Evolutionary conservation across 805 yeast genomes (phyloP).

Genomic region (Yarrowia phangngaensis): DNA sequence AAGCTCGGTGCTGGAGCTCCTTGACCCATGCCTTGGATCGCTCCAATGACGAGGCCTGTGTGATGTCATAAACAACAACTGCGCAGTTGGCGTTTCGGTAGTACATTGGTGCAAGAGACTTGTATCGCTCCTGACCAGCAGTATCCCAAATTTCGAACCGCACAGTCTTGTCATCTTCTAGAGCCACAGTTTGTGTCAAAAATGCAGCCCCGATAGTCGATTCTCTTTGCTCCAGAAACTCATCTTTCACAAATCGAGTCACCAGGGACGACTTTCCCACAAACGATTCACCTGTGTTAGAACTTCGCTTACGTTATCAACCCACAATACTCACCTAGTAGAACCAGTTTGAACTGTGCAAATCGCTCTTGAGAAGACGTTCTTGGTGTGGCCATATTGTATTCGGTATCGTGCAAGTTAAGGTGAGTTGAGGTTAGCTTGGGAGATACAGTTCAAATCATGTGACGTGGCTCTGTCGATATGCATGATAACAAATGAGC

Average conservation of each 20-base stretch:
- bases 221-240: conserved; percentile 74
- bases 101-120: conserved; percentile 78
- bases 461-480: conserved; percentile 20
- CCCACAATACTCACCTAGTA: conserved; percentile 56
- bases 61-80: conserved; percentile 79
- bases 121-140: conserved; percentile 91
- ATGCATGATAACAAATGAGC: no score
- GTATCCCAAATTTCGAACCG: conserved; percentile 69
- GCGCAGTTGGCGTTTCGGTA: conserved; percentile 81
- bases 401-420: conserved; percentile 11
- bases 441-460: conserved; percentile 25
- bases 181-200: conserved; percentile 68
- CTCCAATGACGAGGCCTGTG: conserved; percentile 58
- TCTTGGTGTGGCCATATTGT: conserved; percentile 32
- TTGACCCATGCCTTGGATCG: conserved; percentile 89
- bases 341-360: conserved; percentile 63
- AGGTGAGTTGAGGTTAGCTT: conserved; percentile 14
- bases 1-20: conserved; percentile 82
- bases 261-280: conserved; percentile 81
- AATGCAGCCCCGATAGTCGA: conserved; percentile 99
- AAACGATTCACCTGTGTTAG: conserved; percentile 56
- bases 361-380: conserved; percentile 39
- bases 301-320: no score
- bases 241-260: conserved; percentile 64
- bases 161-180: conserved; percentile 45